Percentiles rank a stretch among this genome's conserved stretches.
Evolutionary conservation across 78 protist genomes (phyloP).

Genomic region (Protostelium mycophagum): DNA sequence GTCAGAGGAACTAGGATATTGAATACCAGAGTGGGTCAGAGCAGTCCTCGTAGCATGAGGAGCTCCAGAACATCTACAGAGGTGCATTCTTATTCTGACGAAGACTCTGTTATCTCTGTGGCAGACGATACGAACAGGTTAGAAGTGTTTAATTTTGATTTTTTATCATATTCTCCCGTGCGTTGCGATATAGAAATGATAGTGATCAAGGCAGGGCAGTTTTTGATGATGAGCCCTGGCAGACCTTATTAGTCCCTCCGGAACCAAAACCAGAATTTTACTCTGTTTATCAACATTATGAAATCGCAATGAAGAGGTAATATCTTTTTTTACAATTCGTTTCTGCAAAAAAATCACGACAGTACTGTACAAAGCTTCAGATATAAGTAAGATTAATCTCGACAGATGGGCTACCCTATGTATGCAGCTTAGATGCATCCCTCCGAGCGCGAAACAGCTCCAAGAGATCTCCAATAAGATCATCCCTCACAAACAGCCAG

Average conservation of each 20-base stretch:
- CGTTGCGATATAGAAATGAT: too few species aligned
- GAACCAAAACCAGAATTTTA: not conserved
- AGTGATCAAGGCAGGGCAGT: too few species aligned
- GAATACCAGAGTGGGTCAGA: not conserved
- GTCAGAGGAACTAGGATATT: not conserved
- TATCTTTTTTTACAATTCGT: not conserved
- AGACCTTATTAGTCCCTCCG: not conserved
- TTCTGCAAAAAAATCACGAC: not conserved
- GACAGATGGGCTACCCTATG: not conserved
- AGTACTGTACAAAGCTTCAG: not conserved
- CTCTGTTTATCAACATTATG: not conserved
- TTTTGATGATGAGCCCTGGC: not conserved
- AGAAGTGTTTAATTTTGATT: too few species aligned
- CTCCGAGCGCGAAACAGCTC: not conserved
- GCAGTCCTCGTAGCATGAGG: not conserved
- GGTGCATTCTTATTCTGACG: not conserved
- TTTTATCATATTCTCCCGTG: too few species aligned
- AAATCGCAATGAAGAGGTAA: not conserved
- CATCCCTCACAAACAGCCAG: not conserved
- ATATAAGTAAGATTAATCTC: too few species aligned
- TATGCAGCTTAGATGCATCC: not conserved
- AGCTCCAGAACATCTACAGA: not conserved
- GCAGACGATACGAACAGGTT: not conserved
- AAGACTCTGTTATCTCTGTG: not conserved
- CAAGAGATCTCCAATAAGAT: not conserved